Conservation (phyloP, 352 stramenopile genomes). For the Globisporangium cylindrosporum region DNA sequence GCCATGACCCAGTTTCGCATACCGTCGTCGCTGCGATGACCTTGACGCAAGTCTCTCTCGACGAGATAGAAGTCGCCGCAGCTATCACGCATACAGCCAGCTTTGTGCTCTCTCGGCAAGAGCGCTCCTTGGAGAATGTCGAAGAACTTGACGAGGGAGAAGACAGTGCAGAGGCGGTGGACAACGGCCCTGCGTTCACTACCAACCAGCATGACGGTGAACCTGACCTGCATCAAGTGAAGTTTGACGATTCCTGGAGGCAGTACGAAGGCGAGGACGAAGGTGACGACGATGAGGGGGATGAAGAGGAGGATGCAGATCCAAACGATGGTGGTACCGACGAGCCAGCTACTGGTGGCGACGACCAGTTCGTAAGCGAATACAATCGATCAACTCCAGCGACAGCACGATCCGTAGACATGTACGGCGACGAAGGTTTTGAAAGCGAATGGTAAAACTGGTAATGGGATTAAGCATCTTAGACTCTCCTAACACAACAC, state of each 20-base stretch:
- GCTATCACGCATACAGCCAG: constrained; percentile 1
- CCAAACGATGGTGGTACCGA: background rate
- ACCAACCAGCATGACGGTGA: background rate
- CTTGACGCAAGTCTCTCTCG: background rate
- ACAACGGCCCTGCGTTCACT: background rate
- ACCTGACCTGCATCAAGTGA: background rate
- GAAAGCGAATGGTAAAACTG: constrained; percentile 39
- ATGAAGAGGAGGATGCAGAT: constrained; percentile 1
- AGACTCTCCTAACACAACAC: background rate
- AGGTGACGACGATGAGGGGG: constrained; percentile 18
- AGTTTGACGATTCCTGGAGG: constrained; percentile 22
- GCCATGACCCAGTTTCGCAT: background rate
- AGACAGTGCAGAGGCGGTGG: constrained; percentile 3
- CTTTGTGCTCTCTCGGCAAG: constrained; percentile 3
- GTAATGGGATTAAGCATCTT: background rate
- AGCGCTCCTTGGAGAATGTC: constrained; percentile 17
- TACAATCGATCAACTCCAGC: constrained; percentile 4
- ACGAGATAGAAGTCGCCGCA: background rate
- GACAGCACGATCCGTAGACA: constrained; percentile 25
- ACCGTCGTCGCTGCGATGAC: background rate
- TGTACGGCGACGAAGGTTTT: constrained; percentile 59
- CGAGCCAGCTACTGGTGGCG: constrained; percentile 8
- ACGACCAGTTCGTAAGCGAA: constrained; percentile 15
- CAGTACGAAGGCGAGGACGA: constrained; percentile 39
- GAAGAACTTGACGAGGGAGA: constrained; percentile 15